Evolutionary conservation across 371 early-diverging fungal species (phyloP).

Genomic region (Syncephalastrum monosporum): DNA sequence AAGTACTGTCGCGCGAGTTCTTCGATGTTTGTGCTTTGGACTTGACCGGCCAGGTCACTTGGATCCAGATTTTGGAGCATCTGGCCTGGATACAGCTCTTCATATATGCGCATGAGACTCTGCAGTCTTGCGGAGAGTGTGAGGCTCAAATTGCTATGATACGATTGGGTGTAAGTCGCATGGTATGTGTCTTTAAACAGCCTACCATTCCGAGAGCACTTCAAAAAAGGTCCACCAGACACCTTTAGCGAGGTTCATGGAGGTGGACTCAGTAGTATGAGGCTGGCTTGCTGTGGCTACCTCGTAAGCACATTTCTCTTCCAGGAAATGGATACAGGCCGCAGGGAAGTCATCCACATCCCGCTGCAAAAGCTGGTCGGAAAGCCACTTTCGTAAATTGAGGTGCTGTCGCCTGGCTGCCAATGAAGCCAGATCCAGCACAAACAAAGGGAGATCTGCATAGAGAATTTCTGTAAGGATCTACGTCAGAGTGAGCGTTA

Average conservation of each 20-base stretch:
- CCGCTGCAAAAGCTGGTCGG: conserved; percentile 55
- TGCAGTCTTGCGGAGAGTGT: too few species aligned
- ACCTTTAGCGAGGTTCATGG: conserved; percentile 65
- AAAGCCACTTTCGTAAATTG: conserved; percentile 86
- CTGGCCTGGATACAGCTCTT: too few species aligned
- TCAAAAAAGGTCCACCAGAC: conserved; percentile 70
- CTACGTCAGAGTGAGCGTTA: conserved; percentile 29
- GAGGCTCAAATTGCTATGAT: too few species aligned
- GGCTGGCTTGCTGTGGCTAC: conserved; percentile 18
- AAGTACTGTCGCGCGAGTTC: conserved; percentile 76
- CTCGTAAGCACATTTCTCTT: conserved; percentile 64
- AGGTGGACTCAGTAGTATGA: conserved; percentile 16
- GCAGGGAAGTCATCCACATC: conserved; percentile 68
- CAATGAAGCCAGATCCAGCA: conserved; percentile 81
- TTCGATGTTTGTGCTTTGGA: conserved; percentile 60
- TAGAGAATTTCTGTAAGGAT: conserved; percentile 72
- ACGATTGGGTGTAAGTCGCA: too few species aligned
- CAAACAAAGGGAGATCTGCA: conserved; percentile 65
- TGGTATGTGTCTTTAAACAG: too few species aligned
- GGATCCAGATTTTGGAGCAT: too few species aligned
- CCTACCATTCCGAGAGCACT: conserved; percentile 60
- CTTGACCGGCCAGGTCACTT: too few species aligned
- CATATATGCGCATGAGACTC: too few species aligned
- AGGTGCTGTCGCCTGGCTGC: conserved; percentile 81
- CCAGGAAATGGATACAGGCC: conserved; percentile 75